phyloP scores from a whole-genome alignment of 2,329 filamentous ascomycete genomes.

The Ascochyta rabiei region DNA sequence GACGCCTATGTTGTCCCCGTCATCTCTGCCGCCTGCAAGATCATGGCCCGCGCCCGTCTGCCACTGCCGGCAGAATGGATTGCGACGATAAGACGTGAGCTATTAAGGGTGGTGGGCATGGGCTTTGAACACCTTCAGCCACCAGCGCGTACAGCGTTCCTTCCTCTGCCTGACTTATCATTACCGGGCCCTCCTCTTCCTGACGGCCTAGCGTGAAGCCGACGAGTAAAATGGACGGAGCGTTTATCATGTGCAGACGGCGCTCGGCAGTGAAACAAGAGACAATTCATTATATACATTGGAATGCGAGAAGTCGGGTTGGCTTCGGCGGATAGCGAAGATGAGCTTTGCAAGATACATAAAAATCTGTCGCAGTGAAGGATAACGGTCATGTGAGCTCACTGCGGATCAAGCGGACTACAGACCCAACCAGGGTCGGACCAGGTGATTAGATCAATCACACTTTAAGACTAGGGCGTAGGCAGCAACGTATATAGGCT shows the following conservation, averaged over 20 bases:
- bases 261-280: not conserved
- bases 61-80: not conserved
- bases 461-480: too few species aligned
- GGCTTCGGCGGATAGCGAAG: not conserved
- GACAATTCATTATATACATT: not conserved
- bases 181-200: not conserved
- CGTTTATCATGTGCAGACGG: not conserved
- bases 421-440: too few species aligned
- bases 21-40: too few species aligned
- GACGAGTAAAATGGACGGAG: too few species aligned
- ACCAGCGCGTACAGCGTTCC: not conserved
- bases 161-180: not conserved
- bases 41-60: not conserved
- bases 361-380: too few species aligned
- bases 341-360: not conserved
- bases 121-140: not conserved
- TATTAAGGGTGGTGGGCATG: not conserved
- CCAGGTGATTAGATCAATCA: too few species aligned
- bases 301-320: not conserved
- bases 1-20: too few species aligned
- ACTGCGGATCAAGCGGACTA: too few species aligned
- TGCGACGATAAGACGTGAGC: not conserved
- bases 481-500: too few species aligned
- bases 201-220: not conserved
- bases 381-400: too few species aligned